Conservation (phyloP, 257 asterid genomes). For the Lantana camara region DNA sequence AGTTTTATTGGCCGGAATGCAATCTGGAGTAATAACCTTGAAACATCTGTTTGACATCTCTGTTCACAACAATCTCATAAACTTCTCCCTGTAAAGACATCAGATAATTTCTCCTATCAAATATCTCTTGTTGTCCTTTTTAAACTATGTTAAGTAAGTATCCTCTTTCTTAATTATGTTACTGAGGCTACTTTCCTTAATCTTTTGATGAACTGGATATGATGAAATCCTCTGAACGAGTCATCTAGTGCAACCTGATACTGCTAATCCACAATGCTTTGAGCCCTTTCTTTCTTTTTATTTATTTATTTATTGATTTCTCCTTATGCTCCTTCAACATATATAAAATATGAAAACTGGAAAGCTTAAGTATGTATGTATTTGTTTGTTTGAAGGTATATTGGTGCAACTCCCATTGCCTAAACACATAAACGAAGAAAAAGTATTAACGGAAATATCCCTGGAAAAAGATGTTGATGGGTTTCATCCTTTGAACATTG, state of each 20-base stretch:
- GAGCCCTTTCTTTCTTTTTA: too few species aligned
- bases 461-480: conserved; percentile 95
- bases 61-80: too few species aligned
- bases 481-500: conserved; percentile 91
- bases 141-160: too few species aligned
- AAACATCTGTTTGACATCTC: too few species aligned
- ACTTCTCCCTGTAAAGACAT: too few species aligned
- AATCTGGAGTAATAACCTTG: too few species aligned
- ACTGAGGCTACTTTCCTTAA: not conserved
- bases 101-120: too few species aligned
- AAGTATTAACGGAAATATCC: conserved; percentile 68
- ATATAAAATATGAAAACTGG: not conserved
- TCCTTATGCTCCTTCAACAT: not conserved
- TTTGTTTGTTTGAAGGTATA: conserved; percentile 60
- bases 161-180: too few species aligned
- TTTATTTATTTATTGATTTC: too few species aligned
- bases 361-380: not conserved
- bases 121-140: too few species aligned
- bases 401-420: conserved; percentile 95
- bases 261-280: not conserved
- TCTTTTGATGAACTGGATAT: not conserved
- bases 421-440: conserved; percentile 90
- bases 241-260: conserved; percentile 8
- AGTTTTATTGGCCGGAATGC: too few species aligned
- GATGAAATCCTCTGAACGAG: not conserved